Evolutionary conservation across 1,284 basidiomycete species (phyloP), one percentile per base, ranked within the genome.

Genomic region (Boletellus deceptivus): DNA sequence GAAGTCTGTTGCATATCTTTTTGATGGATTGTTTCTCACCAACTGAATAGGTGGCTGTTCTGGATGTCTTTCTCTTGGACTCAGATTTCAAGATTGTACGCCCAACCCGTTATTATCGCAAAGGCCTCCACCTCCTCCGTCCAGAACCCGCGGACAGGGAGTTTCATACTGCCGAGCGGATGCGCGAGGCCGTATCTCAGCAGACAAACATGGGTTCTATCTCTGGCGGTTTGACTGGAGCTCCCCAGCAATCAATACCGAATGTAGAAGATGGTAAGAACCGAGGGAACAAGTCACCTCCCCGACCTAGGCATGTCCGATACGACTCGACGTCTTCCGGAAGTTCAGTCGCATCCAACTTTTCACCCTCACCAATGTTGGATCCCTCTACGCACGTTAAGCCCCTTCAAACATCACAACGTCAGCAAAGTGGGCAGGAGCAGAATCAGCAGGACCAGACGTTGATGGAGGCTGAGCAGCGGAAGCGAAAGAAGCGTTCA

Each of bases 51-150:
- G 75, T 86, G 4, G 76, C 78, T 31, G 75, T 98, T 29, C 93
- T 91, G 81, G 97, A 99, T 56, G 93, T 98, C 18, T 98, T 99
- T 72, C 75, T 98, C 35, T 76, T 99, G 54, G 97, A 99, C 67
- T 75, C 82, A 2, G 89, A 95, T 63, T 99, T 99, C 68, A 77
- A 79, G 48, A 93, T 98, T 46, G 86, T 95, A 59, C 78, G 84
- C 13, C 89, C 89, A 4, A 82, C 75, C 58, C 75, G 89, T 11
- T 87, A 88, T 58, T 89, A 89, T 59, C 83, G 89, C 8, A 87
- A 90, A 62, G 86, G 88, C 17, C 71, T 92, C 33, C 80, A 82
- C 55, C 74, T 88, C 25, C 71, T 91, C 11, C 78, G 74, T 53
- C 56, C 69, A 54, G 70, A 68, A 49, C 53, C 62, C 52, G 44